These are phyloP conservation scores for Periglandula ipomoeae DNA, from an alignment of 2,329 filamentous ascomycete species.

Conservation along the genomic window DNA sequence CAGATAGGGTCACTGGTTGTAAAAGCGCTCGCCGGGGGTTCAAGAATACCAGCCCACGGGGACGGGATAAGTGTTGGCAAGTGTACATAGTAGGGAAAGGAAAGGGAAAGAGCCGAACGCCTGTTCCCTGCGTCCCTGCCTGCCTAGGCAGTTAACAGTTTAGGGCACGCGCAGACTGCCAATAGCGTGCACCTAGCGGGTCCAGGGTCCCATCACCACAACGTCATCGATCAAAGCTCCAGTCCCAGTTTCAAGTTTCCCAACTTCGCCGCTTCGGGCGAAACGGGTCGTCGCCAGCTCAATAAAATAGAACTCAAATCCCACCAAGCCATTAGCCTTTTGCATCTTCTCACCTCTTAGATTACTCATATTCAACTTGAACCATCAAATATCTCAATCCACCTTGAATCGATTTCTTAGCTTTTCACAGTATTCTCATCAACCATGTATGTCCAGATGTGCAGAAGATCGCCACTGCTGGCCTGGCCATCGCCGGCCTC, in stretches of 20 bases:
- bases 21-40: no score
- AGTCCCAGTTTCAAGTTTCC: background rate
- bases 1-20: no score
- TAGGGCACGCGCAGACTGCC: no score
- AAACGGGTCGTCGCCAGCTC: background rate
- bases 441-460: constrained; percentile 14
- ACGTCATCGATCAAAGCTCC: background rate
- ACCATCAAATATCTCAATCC: background rate
- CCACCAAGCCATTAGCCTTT: background rate
- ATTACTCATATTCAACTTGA: no score
- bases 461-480: constrained; percentile 11
- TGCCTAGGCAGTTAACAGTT: no score
- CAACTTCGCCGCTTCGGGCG: background rate
- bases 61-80: no score
- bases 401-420: no score
- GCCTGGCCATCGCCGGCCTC: constrained; percentile 11
- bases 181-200: background rate
- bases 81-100: no score
- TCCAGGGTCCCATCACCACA: background rate
- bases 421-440: no score
- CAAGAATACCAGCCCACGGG: no score
- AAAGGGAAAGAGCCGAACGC: no score
- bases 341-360: background rate
- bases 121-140: no score
- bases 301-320: background rate